Base-by-base conservation (phyloP, 108 stramenopile genomes). In the Asterionellopsis glacialis region DNA sequence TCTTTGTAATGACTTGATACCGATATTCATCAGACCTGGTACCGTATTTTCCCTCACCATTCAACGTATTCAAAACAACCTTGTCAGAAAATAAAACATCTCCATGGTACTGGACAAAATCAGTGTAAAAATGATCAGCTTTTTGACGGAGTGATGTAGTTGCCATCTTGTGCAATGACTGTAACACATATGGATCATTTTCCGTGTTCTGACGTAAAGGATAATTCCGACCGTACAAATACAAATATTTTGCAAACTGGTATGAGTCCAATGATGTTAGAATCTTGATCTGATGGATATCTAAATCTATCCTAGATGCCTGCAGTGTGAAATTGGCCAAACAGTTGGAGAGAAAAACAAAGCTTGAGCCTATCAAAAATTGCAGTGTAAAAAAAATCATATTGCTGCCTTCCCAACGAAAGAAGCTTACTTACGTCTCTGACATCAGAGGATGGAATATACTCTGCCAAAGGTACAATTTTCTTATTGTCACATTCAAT, bases 211-310 rank as follows among this genome's bases (percentile, higher is more conserved):
- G 43, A 27, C 67, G 33, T 1, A 75, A 74, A 14, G 73, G 76
- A 19, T 76, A 80, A 57, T 89, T 85, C 53, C 81, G 73, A 13
- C 91, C 91, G 62, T 82, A 85, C 41, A 63, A 19, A 70, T 89
- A 93, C 57, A 83, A 71, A 39, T 72, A 51, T 33, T 74, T 75
- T 7, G 88, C 83, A 49, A 79, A 83, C 7, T 38, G 24, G 45
- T 79, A 75, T 11, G 51, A 63, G 6, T 70, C 68, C 59, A 77
- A 12, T 27, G 55, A 54, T 0, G 70, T 63, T 52, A 82, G 57
- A 49, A 77, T 69, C 11, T 71, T 45, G 26, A 83, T 42, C 55
- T 83, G 82, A n/a, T 69, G 41, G 47, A 93, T 69, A 67, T 93
- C 91, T 68, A 93, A 65, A 62, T 93, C 91, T 39, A 78, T 73